Evolutionary conservation across 495 filamentous ascomycete species (phyloP), one percentile per base, ranked within the genome.

Genomic region (Aspergillus funiculosus): DNA sequence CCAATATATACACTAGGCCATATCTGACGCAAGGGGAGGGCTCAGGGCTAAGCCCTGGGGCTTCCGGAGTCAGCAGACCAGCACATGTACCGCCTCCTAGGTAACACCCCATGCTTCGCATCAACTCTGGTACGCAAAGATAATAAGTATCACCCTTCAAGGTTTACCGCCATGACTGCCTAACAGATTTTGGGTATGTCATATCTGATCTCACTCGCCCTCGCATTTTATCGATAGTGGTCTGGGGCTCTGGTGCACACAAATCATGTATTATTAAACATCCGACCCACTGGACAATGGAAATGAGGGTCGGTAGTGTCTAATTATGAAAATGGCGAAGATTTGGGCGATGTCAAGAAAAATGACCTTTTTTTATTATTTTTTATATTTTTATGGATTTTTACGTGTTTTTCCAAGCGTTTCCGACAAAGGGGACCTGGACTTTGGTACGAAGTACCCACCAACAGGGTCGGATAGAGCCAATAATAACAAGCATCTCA

Each of bases 31-130:
- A 60, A 59, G 55, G 52, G 50, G 50, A 62, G 57, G 60, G 58
- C 38, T 58, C 46, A 60, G 60, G 55, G 55, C 53, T 55, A 3
- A 52, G 47, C 48, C 53, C 51, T 62, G 59, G 59, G 55, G 52
- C 47, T 56, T 45, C 17, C 13, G 11, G 32, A 25, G 56, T 59
- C 59, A 62, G 53, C 53, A 46, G 59, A 55, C 31, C 48, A 42
- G 24, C 43, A 43, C 21, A 43, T 49, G 45, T 43, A 24, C 47
- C 36, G 30, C 20, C 35, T 24, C 19, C n/a, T 13, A 48, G 38
- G 29, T 46, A 35, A 50, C 35, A 49, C 28, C 39, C 27, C 17
- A 41, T 37, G 15, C 27, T 47, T 46, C 39, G 13, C 40, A 24
- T 3, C 40, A 27, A 43, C n/a, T n/a, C n/a, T n/a, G n/a, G n/a